These are phyloP conservation scores for Codiaeum variegatum DNA, from an alignment of 441 rosid species.

Conservation along the genomic window DNA sequence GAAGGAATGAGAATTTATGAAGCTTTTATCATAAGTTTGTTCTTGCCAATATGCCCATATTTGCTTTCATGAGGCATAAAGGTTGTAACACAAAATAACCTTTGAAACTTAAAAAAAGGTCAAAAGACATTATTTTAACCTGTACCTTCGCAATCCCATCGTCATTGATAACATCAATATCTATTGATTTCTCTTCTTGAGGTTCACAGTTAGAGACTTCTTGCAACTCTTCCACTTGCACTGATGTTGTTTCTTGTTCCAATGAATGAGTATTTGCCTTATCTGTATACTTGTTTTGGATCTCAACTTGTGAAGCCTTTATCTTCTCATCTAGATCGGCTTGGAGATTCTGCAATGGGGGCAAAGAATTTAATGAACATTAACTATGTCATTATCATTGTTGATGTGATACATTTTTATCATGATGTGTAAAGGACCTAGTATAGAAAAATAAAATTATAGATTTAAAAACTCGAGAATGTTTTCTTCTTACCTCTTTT, in stretches of 20 bases:
- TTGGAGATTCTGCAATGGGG: neutral
- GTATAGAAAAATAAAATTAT: neutral
- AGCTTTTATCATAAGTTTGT: neutral
- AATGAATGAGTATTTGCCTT: constrained; percentile 12
- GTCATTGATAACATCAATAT: too few relatives aligned
- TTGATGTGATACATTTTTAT: neutral
- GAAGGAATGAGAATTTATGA: neutral
- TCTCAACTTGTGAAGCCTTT: constrained; percentile 24
- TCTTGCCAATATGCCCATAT: neutral
- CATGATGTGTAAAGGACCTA: neutral
- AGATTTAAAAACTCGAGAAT: constrained; percentile 20
- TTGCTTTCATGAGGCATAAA: neutral
- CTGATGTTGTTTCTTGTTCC: constrained; percentile 21
- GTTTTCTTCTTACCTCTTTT: constrained; percentile 13
- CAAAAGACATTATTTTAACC: neutral
- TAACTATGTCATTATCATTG: neutral
- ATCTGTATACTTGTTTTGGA: constrained; percentile 14
- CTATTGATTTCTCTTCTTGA: constrained; percentile 7
- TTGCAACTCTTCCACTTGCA: constrained; percentile 12
- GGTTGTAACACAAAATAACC: too few relatives aligned
- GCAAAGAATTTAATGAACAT: neutral
- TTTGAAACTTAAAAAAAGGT: too few relatives aligned
- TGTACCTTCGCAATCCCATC: neutral
- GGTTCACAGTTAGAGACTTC: constrained; percentile 21
- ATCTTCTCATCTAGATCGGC: neutral